Base-by-base conservation (phyloP, 768 basidiomycete genomes). In the Termitomyces sp. region DNA sequence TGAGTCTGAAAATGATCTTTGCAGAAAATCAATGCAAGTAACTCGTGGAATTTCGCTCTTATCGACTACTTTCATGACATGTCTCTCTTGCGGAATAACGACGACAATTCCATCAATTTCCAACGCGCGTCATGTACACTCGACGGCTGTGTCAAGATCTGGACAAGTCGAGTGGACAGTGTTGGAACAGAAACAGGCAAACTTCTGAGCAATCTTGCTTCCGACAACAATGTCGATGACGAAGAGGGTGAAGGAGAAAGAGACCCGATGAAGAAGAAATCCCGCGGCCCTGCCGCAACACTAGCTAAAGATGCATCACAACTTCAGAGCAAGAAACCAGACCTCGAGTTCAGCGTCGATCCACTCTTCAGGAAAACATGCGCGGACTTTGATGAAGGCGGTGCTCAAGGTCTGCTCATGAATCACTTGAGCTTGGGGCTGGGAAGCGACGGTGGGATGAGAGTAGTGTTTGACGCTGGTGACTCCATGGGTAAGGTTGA, bases 1-100 rank as follows among this genome's bases (percentile, higher is more conserved):
- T 36, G 4, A 35, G 20, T 36, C 53, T 58, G 57, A 43, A 33
- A 35, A 59, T 67, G 47, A 71, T 56, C 43, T 50, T 61, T 50
- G 20, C 68, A 98, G 97, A 99, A 98, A 98, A 98, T 99, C 76
- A 99, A 95, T 59, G 89, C 92, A 6, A 85, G 86, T 44, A 99
- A 99, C 71, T 94, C 97, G 48, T 99, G 97, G 97, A 93, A 89
- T 68, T 93, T 97, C 65, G 95, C 95, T 4, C 82, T 99, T 49
- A 98, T 99, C 58, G 97, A 99, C 74, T 99, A 99, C 70, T 99
- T 98, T 70, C 93, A 97, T 65, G 96, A 99, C 71, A 95, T 98
- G 89, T 94, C 93, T 12, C 82, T 98, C 16, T 79, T 99, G 40
- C 83, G 97, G 50, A 98, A 99, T 72, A 87, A 90, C 61, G 84